phyloP scores from a whole-genome alignment of 2,329 filamentous ascomycete genomes.

The Domatiomyces catenatus region DNA sequence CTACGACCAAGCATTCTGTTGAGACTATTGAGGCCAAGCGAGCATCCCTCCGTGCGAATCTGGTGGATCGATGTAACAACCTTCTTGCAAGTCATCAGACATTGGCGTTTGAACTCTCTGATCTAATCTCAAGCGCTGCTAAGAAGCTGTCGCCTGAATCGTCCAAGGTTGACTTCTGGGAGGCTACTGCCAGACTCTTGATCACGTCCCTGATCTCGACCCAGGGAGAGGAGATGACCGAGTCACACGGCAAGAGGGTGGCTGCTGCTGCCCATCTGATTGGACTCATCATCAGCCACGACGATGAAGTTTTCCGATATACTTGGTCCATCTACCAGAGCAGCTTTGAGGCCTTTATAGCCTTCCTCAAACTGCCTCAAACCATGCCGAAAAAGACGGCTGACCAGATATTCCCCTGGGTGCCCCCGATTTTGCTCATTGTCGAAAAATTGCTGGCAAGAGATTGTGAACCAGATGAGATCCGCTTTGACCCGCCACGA shows the following conservation, averaged over 20 bases:
- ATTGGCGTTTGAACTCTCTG: slow-evolving; percentile 78
- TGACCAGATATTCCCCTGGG: slow-evolving; percentile 68
- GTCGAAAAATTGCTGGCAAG: slow-evolving; percentile 81
- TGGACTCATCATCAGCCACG: slow-evolving; percentile 63
- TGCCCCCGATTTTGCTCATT: slow-evolving; percentile 76
- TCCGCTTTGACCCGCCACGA: slow-evolving; percentile 48
- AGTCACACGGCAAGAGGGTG: slow-evolving; percentile 50
- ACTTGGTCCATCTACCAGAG: slow-evolving; percentile 57
- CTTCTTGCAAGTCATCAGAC: slow-evolving; percentile 76
- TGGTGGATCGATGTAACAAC: slow-evolving; percentile 83
- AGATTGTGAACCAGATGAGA: slow-evolving; percentile 64
- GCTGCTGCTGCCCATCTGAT: slow-evolving; percentile 85
- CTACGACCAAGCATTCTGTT: slow-evolving; percentile 29
- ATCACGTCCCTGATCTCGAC: slow-evolving; percentile 65
- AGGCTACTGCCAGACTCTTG: slow-evolving; percentile 67
- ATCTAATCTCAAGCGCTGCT: slow-evolving; percentile 63
- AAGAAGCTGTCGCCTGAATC: slow-evolving; percentile 44
- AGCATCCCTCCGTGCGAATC: slow-evolving; percentile 51
- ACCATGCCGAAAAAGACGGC: slow-evolving; percentile 48
- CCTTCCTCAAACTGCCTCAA: slow-evolving; percentile 53
- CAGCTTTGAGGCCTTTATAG: slow-evolving; percentile 59
- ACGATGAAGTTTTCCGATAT: slow-evolving; percentile 62
- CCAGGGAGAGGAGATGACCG: slow-evolving; percentile 42
- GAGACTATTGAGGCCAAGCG: slow-evolving; percentile 70
- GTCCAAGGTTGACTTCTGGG: slow-evolving; percentile 39